Base-by-base conservation (phyloP, 2,329 filamentous ascomycete species). In the Cytospora piceicola region DNA sequence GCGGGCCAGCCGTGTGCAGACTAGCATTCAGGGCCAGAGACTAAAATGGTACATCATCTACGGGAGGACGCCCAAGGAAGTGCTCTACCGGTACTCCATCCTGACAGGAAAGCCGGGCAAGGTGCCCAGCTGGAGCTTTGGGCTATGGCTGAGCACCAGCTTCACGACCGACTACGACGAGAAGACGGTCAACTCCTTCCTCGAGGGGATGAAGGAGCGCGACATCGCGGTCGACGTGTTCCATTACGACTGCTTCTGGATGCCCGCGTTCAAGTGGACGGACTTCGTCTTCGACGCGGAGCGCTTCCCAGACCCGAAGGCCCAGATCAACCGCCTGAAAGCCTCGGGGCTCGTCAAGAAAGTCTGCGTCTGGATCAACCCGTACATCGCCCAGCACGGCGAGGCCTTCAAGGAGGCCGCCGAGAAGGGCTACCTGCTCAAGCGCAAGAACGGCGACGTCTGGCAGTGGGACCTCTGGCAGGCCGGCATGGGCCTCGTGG, bases 391-490 rank as follows among this genome's bases (percentile, higher is more conserved):
- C 0, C 89, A 92, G 75, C 85, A 88, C 39, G 89, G 88, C 2
- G 85, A 84, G 0, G 80, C 90, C 0, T 92, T 92, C 77, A 77
- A 81, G 65, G 81, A 87, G 68, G 89, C 88, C 51, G 84, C 84
- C 51, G 83, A 86, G 64, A 88, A 86, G 62, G 88, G 89, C 0
- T 92, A 90, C 71, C 81, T 92, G 22, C 81, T 92, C 66, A 90
- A 88, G 78, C 85, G 88, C 32, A 86, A 83, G 69, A 86, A 91
- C 71, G 89, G 88, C 15, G 87, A 90, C 68, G 78, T 92, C 27
- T 92, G 87, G 86, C 90, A 92, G 75, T 91, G 89, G 88, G 90
- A 92, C 71, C 77, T 90, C 52, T 92, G 90, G 90, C 90, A 92
- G 73, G 88, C 89, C 1, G 90, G 90, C 42, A 92, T 92, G 90